Conservation (phyloP, 1,284 basidiomycete genomes). For the Volvariella volvacea region DNA sequence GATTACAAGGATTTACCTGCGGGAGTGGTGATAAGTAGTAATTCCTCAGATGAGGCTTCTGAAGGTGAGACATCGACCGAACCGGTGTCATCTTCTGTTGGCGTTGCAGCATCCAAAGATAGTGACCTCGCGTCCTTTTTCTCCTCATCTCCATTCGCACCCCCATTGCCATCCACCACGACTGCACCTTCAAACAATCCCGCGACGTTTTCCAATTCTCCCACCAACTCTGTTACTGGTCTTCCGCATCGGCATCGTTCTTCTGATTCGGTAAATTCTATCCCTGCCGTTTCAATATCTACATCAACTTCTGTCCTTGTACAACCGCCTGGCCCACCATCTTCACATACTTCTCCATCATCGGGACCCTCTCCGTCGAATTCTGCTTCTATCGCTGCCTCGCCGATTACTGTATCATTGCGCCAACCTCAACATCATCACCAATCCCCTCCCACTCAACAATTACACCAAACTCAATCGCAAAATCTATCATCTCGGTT, state of each 20-base stretch:
- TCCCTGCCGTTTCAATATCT: no score
- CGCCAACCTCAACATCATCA: neutral
- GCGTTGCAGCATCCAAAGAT: constrained; percentile 16
- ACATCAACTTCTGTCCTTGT: no score
- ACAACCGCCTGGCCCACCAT: no score
- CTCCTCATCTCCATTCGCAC: constrained; percentile 27
- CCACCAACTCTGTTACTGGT: no score
- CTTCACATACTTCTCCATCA: no score
- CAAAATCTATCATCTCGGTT: neutral
- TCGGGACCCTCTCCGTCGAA: no score
- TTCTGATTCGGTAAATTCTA: no score
- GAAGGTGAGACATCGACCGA: constrained; percentile 42
- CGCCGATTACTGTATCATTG: no score
- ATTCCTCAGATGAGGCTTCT: constrained; percentile 35
- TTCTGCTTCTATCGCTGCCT: no score
- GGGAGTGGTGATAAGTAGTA: constrained; percentile 51
- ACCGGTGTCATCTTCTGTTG: constrained; percentile 22
- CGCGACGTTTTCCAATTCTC: no score
- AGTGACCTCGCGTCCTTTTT: constrained; percentile 24
- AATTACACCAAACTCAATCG: neutral
- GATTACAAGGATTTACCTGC: constrained; percentile 55
- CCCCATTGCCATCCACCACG: constrained; percentile 17
- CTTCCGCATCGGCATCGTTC: no score
- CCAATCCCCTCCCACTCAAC: neutral
- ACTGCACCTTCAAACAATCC: no score